Conservation (phyloP, 2,329 filamentous ascomycete genomes). For the Colletotrichum sp. region DNA sequence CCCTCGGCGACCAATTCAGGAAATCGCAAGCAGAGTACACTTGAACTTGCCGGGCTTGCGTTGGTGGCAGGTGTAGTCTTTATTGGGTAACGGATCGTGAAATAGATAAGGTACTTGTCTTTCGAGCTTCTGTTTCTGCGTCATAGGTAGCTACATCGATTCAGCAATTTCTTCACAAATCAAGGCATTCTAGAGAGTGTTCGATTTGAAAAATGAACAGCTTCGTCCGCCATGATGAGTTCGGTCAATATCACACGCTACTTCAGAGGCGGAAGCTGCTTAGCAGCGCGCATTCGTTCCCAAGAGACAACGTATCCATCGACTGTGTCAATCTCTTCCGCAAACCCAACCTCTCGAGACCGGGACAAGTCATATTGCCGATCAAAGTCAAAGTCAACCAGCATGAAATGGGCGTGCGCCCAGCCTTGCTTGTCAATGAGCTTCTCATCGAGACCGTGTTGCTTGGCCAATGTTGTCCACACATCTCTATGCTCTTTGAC, state of each 20-base stretch:
- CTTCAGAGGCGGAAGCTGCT: slow-evolving; percentile 8
- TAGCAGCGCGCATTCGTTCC: slow-evolving; percentile 22
- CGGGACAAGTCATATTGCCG: slow-evolving; percentile 21
- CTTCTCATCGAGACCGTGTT: slow-evolving; percentile 7
- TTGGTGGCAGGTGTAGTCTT: neutral
- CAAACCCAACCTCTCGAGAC: slow-evolving; percentile 17
- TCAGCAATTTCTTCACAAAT: fast-evolving
- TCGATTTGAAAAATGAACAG: neutral
- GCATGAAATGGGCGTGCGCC: slow-evolving; percentile 15
- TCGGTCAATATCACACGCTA: neutral
- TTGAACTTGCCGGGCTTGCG: neutral
- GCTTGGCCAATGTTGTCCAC: slow-evolving; percentile 10
- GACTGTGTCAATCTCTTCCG: slow-evolving; percentile 18
- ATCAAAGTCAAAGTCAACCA: slow-evolving; percentile 25
- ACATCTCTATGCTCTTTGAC: slow-evolving; percentile 4
- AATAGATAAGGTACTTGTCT: neutral
- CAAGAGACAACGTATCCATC: slow-evolving; percentile 10
- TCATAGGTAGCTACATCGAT: neutral
- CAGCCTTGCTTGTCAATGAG: neutral
- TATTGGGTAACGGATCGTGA: neutral
- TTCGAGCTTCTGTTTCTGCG: neutral
- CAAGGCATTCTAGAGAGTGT: neutral
- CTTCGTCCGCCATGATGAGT: fast-evolving
- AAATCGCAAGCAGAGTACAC: neutral
- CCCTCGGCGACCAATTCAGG: neutral